Conservation (phyloP, 345 rosid genomes). For the Populus nigra region DNA sequence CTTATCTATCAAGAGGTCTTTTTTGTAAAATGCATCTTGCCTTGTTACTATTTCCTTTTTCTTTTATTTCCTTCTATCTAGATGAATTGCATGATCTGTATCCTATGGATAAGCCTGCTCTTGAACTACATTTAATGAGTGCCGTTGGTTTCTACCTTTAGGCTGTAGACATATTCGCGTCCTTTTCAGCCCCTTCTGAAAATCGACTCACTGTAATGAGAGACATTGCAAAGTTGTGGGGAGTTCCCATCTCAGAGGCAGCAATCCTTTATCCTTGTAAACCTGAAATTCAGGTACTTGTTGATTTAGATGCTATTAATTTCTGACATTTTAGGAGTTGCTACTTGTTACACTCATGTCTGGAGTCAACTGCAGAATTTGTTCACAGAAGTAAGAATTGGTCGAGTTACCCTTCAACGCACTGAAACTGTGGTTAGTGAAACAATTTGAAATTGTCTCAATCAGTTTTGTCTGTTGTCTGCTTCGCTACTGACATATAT, state of each 20-base stretch:
- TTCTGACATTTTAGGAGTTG: conserved; percentile 2
- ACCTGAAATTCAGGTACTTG: conserved; percentile 74
- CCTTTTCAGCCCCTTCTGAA: conserved; percentile 51
- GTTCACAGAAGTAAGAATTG: conserved; percentile 53
- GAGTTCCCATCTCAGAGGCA: conserved; percentile 42
- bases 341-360: conserved; percentile 26
- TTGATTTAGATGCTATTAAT: conserved; percentile 14
- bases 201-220: conserved; percentile 48
- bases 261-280: conserved; percentile 46
- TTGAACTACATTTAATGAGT: neutral
- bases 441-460: conserved; percentile 21
- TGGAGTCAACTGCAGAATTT: conserved; percentile 48
- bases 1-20: conserved; percentile 75
- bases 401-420: conserved; percentile 64
- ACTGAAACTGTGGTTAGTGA: conserved; percentile 46
- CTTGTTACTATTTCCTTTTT: neutral
- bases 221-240: conserved; percentile 65
- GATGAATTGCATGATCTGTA: neutral
- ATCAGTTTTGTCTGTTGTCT: conserved; percentile 19
- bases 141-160: conserved; percentile 30
- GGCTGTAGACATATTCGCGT: conserved; percentile 81
- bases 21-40: neutral
- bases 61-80: neutral
- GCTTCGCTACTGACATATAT: conserved; percentile 2
- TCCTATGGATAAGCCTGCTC: neutral